Evolutionary conservation across 2,329 filamentous ascomycete genomes (phyloP).

Genomic region (Didymella exigua): DNA sequence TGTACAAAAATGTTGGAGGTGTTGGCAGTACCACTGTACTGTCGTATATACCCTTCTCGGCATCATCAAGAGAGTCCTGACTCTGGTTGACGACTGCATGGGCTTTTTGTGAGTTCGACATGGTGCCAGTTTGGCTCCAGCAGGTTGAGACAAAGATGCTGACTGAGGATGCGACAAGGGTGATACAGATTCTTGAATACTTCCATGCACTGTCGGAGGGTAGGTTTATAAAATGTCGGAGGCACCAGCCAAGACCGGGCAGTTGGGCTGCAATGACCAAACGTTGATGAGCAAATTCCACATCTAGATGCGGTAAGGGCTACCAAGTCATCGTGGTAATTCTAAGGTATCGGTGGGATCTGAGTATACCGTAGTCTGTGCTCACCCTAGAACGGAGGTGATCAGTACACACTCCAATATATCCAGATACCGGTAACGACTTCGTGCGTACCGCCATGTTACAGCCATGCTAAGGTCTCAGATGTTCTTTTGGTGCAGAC

Average conservation of each 20-base stretch:
- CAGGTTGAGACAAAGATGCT: slow-evolving; percentile 26
- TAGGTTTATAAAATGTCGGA: slow-evolving; percentile 34
- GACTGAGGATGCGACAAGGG: slow-evolving; percentile 28
- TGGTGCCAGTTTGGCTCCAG: slow-evolving; percentile 21
- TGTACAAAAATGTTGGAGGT: slow-evolving; percentile 37
- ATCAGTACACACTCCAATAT: slow-evolving; percentile 29
- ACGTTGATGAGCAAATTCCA: slow-evolving; percentile 22
- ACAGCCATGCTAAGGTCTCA: slow-evolving; percentile 13
- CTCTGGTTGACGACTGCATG: slow-evolving; percentile 22
- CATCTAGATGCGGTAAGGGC: slow-evolving; percentile 21
- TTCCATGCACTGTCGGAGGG: slow-evolving; percentile 25
- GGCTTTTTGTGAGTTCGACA: slow-evolving; percentile 29
- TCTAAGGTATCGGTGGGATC: slow-evolving; percentile 25
- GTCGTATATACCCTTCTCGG: slow-evolving; percentile 43
- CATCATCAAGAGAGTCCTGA: slow-evolving; percentile 37
- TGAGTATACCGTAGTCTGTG: slow-evolving; percentile 34
- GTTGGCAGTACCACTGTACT: slow-evolving; percentile 29
- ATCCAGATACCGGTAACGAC: slow-evolving; percentile 14
- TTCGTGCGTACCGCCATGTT: slow-evolving; percentile 11
- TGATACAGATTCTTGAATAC: slow-evolving; percentile 27
- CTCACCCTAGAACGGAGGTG: slow-evolving; percentile 23
- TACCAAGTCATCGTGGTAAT: slow-evolving; percentile 17
- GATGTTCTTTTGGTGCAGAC: slow-evolving; percentile 6
- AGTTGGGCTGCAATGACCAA: slow-evolving; percentile 23
- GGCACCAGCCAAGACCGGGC: slow-evolving; percentile 29